Evolutionary conservation across 805 yeast species (phyloP).

Genomic region (Hanseniaspora meyeri): DNA sequence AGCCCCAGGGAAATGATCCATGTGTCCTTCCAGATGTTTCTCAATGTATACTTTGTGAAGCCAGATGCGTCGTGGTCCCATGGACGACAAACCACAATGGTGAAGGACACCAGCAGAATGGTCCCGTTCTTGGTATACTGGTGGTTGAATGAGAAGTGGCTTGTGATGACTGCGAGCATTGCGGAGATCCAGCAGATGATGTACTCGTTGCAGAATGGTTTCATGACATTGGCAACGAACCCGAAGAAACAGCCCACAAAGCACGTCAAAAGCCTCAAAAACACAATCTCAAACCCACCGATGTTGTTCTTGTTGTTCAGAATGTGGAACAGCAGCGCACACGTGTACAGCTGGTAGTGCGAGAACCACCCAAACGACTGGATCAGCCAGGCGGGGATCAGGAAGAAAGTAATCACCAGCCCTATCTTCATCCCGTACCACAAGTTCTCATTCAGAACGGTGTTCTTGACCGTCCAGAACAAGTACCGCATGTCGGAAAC

Average conservation of each 20-base stretch:
- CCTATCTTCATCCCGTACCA: constrained; percentile 35
- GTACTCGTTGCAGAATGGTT: constrained; percentile 29
- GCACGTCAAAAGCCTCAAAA: constrained; percentile 28
- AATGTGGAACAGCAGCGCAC: constrained; percentile 29
- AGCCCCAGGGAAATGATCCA: constrained; percentile 33
- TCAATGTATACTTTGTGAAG: not conserved
- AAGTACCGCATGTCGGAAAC: constrained; percentile 27
- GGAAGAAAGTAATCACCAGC: constrained; percentile 28
- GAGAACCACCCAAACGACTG: constrained; percentile 34
- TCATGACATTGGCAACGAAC: constrained; percentile 34
- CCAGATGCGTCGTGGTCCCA: not conserved
- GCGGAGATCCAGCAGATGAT: constrained; percentile 33
- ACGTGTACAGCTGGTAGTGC: constrained; percentile 34
- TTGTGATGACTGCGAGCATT: constrained; percentile 26
- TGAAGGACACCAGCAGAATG: constrained; percentile 32
- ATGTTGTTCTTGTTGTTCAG: constrained; percentile 33
- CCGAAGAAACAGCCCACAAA: constrained; percentile 37
- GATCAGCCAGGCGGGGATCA: constrained; percentile 35
- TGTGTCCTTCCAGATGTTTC: constrained; percentile 27
- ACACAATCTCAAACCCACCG: constrained; percentile 28
- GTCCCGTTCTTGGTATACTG: constrained; percentile 35
- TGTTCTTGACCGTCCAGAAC: constrained; percentile 30
- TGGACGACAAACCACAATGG: constrained; percentile 27
- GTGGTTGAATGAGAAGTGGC: constrained; percentile 28
- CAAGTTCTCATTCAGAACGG: constrained; percentile 30